These are phyloP conservation scores for Bryum argenteum DNA, from an alignment of 225 moss, liverwort and hornwort species.

Conservation along the genomic window DNA sequence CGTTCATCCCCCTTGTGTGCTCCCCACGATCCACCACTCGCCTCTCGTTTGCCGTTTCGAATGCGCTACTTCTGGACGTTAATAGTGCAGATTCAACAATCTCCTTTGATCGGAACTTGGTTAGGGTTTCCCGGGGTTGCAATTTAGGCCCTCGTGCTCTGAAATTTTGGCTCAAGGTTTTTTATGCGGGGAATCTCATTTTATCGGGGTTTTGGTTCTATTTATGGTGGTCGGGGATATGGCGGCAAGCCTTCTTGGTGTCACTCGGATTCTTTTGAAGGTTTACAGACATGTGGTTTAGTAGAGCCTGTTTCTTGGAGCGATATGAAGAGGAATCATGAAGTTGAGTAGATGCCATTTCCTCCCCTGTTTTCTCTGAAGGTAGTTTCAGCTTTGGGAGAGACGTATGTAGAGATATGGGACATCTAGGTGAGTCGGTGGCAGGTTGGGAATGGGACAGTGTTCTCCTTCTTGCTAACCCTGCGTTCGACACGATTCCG, in stretches of 20 bases:
- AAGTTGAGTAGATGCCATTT: neutral
- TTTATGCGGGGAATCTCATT: neutral
- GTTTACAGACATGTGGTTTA: slow-evolving; percentile 5
- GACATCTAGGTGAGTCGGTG: slow-evolving; percentile 58
- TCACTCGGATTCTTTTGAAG: neutral
- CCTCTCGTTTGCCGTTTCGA: neutral
- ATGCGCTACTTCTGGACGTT: neutral
- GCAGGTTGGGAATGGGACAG: slow-evolving; percentile 68
- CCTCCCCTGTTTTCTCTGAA: slow-evolving; percentile 15
- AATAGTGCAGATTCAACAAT: slow-evolving; percentile 8
- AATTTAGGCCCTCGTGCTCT: neutral
- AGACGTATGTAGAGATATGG: slow-evolving; percentile 48
- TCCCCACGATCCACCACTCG: too few relatives aligned
- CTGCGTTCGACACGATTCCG: slow-evolving; percentile 40
- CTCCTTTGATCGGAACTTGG: neutral
- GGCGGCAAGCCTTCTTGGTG: slow-evolving; percentile 7
- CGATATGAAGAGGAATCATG: neutral
- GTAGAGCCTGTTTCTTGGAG: neutral
- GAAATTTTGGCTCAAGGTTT: neutral
- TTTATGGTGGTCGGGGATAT: slow-evolving; percentile 16
- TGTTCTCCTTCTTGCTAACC: slow-evolving; percentile 57
- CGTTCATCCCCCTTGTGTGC: neutral
- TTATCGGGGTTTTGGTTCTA: slow-evolving; percentile 16
- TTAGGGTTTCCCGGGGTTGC: slow-evolving; percentile 36
- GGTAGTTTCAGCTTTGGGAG: slow-evolving; percentile 14